These are phyloP conservation scores for Lolium perenne DNA, from an alignment of 176 grass and related monocot genomes.

Conservation along the genomic window DNA sequence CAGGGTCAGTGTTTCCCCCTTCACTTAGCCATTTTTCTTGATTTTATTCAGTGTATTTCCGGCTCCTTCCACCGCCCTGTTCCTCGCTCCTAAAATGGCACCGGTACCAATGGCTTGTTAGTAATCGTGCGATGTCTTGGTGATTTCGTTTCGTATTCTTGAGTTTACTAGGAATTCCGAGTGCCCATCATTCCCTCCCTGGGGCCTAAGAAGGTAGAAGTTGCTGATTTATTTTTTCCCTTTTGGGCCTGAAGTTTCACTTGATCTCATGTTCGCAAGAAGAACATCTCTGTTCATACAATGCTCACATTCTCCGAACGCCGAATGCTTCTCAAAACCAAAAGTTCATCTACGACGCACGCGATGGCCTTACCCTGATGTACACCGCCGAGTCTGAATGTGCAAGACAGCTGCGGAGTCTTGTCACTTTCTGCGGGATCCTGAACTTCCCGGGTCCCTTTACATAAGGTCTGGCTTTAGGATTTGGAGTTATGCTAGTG, in stretches of 20 bases:
- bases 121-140: background rate
- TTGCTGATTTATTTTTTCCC: background rate
- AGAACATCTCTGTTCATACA: background rate
- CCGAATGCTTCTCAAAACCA: background rate
- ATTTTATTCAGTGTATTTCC: background rate
- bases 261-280: background rate
- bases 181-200: conserved; percentile 1
- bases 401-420: conserved; percentile 27
- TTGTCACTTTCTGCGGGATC: conserved; percentile 13
- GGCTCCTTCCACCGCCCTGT: background rate
- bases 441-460: conserved; percentile 1
- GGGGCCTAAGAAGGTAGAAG: background rate
- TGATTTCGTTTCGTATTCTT: conserved; percentile 14
- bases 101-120: background rate
- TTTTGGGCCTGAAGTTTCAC: background rate
- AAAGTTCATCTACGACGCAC: conserved; percentile 26
- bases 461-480: conserved; percentile 13
- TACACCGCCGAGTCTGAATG: conserved; percentile 30
- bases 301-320: background rate
- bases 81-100: background rate
- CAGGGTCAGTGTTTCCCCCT: conserved; percentile 40
- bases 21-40: background rate
- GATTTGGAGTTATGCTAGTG: conserved; percentile 48
- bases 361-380: background rate
- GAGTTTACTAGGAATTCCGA: background rate